Conservation (phyloP, 805 yeast species). For the Wickerhamomyces canadensis region DNA sequence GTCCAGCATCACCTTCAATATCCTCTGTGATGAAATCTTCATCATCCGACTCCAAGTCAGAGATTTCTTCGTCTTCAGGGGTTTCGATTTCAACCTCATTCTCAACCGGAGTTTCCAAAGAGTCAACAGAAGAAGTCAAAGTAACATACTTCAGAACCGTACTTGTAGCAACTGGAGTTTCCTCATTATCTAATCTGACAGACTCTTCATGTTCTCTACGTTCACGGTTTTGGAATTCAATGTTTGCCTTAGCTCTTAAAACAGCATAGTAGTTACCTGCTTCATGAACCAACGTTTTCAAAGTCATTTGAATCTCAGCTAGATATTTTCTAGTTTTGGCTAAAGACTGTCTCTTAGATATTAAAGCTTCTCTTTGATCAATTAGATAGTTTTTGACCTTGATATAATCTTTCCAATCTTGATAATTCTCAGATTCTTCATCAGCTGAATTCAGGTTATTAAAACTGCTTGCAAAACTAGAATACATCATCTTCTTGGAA, state of each 20-base stretch:
- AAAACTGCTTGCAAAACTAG: conserved; percentile 19
- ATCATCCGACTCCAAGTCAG: conserved; percentile 6
- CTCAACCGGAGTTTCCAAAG: conserved; percentile 13
- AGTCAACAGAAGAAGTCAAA: conserved; percentile 10
- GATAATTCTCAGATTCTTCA: conserved; percentile 34
- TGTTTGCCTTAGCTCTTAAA: conserved; percentile 51
- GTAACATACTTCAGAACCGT: conserved; percentile 11
- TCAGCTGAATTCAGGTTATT: conserved; percentile 16
- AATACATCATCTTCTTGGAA: conserved; percentile 49
- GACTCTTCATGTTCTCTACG: conserved; percentile 29
- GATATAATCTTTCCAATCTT: conserved; percentile 58
- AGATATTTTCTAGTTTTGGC: conserved; percentile 27
- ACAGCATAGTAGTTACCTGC: conserved; percentile 55
- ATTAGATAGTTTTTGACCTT: conserved; percentile 49
- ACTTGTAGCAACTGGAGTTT: conserved; percentile 11
- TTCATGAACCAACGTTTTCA: conserved; percentile 49
- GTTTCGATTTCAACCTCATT: conserved; percentile 9
- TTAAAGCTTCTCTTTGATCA: conserved; percentile 48
- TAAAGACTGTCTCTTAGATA: conserved; percentile 29
- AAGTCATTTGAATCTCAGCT: conserved; percentile 31
- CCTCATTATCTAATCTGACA: conserved; percentile 13
- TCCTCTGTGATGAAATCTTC: no score
- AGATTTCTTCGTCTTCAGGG: conserved; percentile 10
- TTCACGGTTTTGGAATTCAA: conserved; percentile 52
- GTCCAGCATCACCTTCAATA: conserved; percentile 4